phyloP scores from a whole-genome alignment of 2,329 filamentous ascomycete genomes.

The Alternaria incomplexa region DNA sequence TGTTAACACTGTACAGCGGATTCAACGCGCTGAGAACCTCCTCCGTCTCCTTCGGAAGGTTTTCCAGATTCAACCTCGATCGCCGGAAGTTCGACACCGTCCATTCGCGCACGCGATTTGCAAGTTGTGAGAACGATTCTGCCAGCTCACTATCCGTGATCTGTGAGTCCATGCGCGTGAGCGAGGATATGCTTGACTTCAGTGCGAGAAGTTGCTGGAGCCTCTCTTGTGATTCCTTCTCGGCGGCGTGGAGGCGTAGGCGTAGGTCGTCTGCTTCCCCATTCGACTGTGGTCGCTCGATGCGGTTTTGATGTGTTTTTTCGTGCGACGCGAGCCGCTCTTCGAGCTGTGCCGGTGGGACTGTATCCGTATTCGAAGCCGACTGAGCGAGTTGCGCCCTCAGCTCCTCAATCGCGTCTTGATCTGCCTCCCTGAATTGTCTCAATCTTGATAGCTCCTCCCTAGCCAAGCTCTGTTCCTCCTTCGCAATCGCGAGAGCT shows the following conservation, averaged over 20 bases:
- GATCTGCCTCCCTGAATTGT: conserved; percentile 25
- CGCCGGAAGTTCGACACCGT: conserved; percentile 72
- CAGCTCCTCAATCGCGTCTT: conserved; percentile 25
- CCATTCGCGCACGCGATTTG: conserved; percentile 76
- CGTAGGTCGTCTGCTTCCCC: conserved; percentile 37
- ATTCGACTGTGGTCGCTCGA: conserved; percentile 3
- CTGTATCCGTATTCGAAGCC: not conserved
- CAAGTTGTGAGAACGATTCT: conserved; percentile 66
- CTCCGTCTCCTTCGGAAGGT: conserved; percentile 23
- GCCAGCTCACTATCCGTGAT: conserved; percentile 70
- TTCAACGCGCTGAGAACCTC: conserved; percentile 24
- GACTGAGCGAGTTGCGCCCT: conserved; percentile 21
- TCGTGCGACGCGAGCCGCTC: conserved; percentile 31
- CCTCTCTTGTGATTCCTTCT: conserved; percentile 63
- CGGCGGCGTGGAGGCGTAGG: conserved; percentile 46
- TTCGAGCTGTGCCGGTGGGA: conserved; percentile 29
- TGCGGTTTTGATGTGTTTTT: conserved; percentile 4
- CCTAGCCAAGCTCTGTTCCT: conserved; percentile 30
- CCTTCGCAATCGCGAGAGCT: conserved; percentile 26
- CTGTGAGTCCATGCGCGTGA: conserved; percentile 66
- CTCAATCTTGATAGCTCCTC: conserved; percentile 36
- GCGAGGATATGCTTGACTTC: conserved; percentile 74
- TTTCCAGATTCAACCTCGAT: conserved; percentile 56
- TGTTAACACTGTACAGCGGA: conserved; percentile 17
- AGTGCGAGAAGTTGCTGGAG: conserved; percentile 68